A percentile compares a stretch with the other conserved stretches of the same genome.
Conservation (phyloP, 1,284 basidiomycete genomes). For the Malassezia nana region DNA sequence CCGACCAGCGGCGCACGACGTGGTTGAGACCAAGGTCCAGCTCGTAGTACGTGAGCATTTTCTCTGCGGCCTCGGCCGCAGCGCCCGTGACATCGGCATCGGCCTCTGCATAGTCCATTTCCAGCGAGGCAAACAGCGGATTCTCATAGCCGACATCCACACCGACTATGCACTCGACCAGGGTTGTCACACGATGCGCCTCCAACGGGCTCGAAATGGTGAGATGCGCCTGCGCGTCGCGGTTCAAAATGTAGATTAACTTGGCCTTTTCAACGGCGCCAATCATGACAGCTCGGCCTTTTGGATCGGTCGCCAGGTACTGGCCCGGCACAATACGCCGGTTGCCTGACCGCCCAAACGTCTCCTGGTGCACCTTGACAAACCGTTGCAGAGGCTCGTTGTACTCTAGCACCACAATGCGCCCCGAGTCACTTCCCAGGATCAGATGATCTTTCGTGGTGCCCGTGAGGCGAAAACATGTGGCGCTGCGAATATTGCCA, state of each 20-base stretch:
- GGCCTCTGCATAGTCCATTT: constrained; percentile 45
- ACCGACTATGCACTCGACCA: constrained; percentile 42
- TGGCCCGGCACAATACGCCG: constrained; percentile 44
- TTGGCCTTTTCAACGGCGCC: constrained; percentile 45
- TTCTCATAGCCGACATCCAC: constrained; percentile 48
- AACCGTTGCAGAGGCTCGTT: constrained; percentile 31
- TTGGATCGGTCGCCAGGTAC: constrained; percentile 46
- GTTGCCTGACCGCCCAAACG: constrained; percentile 43
- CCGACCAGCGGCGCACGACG: constrained; percentile 45
- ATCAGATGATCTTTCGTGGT: constrained; percentile 43
- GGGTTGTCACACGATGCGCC: constrained; percentile 36
- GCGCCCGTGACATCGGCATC: constrained; percentile 42
- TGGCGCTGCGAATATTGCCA: constrained; percentile 39
- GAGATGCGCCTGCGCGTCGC: constrained; percentile 44
- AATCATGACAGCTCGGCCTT: constrained; percentile 44
- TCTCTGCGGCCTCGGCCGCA: constrained; percentile 31
- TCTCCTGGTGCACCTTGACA: constrained; percentile 41
- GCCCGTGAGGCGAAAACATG: constrained; percentile 39
- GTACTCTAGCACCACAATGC: constrained; percentile 44
- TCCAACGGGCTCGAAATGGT: constrained; percentile 47
- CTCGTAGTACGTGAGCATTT: constrained; percentile 47
- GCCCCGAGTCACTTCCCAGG: constrained; percentile 43
- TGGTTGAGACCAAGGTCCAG: constrained; percentile 47
- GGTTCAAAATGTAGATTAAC: constrained; percentile 45
- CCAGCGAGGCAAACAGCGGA: constrained; percentile 44